These are phyloP conservation scores for Malassezia pachydermatis DNA, from an alignment of 1,284 basidiomycete genomes.

Conservation along the genomic window DNA sequence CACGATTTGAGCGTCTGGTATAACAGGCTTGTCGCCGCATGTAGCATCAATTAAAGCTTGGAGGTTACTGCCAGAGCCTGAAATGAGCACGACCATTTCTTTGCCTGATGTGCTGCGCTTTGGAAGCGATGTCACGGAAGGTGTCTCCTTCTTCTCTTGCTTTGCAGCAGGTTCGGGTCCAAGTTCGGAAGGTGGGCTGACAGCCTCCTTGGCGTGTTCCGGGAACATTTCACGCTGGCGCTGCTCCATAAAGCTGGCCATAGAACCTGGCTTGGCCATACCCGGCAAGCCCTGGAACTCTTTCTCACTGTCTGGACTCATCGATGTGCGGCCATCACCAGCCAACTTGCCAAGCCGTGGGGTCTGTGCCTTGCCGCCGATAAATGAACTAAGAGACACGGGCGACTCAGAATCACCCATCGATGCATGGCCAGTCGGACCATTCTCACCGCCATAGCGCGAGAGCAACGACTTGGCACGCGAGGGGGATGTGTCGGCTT, in stretches of 20 bases:
- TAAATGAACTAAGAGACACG: constrained; percentile 43
- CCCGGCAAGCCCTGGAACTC: constrained; percentile 27
- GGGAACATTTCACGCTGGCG: constrained; percentile 16
- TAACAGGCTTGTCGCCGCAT: constrained; percentile 53
- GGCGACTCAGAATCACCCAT: constrained; percentile 22
- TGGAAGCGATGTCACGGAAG: background rate
- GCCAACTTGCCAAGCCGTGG: constrained; percentile 40
- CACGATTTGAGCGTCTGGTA: constrained; percentile 57
- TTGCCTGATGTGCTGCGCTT: constrained; percentile 21
- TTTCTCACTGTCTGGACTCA: constrained; percentile 34
- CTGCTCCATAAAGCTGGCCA: constrained; percentile 40
- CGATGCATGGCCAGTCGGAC: constrained; percentile 40
- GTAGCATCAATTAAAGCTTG: constrained; percentile 86
- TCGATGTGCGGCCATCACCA: constrained; percentile 39
- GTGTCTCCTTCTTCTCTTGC: background rate
- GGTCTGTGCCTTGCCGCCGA: constrained; percentile 42
- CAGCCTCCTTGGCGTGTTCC: constrained; percentile 16
- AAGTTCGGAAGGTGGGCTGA: background rate
- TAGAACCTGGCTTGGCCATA: constrained; percentile 24
- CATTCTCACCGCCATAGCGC: constrained; percentile 41
- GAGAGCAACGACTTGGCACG: constrained; percentile 26
- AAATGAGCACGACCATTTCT: constrained; percentile 43
- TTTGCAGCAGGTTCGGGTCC: background rate
- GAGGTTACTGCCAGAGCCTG: constrained; percentile 63
- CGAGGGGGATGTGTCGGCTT: background rate